Base-by-base conservation (phyloP, 1,284 basidiomycete species). In the Psilocybe mexicana region DNA sequence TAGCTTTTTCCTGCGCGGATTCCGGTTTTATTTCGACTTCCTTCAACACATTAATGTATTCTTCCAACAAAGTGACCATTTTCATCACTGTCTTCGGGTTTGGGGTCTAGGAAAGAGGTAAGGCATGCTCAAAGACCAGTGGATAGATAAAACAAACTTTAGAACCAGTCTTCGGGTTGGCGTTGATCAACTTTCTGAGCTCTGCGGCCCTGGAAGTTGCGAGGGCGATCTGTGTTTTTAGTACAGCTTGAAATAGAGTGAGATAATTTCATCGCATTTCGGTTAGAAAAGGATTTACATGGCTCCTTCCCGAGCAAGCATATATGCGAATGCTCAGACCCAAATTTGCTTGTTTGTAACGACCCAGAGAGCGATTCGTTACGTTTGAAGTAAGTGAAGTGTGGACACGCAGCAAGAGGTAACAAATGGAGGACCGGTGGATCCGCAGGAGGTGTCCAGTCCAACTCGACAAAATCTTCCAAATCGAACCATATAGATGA, bases 401-500 rank as follows among this genome's bases (percentile, higher is more conserved):
- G 86, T 25, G 95, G 94, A 64, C 93, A 94, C 24, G 83, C 82
- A 35, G 86, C 86, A 4, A 90, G 76, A 23, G 90, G 88, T 23
- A 93, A 76, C 24, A 96, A 73, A 62, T 91, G 86, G 4, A 96
- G 73, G 4, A 96, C 72, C 28, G 75, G 78, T 2, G 93, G 90
- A 54, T 78, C 70, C 12, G 70, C 76, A 1, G 79, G 72, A 0
- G 87, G 78, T 2, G 77, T 72, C 81, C 88, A 89, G 65, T 91
- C 87, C 1, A 87, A 81, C 70, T 97, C 94, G 54, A 92, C 80
- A 67, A 90, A 96, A 69, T 98, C 96, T 63, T 93, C 85, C 44
- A 79, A 70, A 71, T 97, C 89, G 63, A 88, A 78, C 94, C 95
- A 98, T 14, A 70, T 63, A 18, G 84, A 80, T 35, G 73, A 69